These are phyloP conservation scores for Pythium phragmiticola DNA, from an alignment of 352 stramenopile genomes.

Conservation along the genomic window DNA sequence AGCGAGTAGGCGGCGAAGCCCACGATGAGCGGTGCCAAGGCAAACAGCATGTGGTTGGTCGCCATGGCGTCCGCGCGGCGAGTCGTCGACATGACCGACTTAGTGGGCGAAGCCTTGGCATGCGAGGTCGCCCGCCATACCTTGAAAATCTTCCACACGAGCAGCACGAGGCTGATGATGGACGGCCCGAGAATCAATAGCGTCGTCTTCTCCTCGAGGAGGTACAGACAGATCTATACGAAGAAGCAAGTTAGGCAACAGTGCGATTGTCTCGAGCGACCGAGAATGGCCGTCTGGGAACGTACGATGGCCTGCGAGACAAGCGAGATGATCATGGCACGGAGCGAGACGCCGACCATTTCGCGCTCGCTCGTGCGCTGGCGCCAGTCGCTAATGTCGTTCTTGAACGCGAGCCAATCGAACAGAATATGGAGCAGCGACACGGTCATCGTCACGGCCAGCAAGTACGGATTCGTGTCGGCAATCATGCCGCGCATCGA, in stretches of 20 bases:
- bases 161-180: constrained; percentile 67
- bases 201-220: constrained; percentile 94
- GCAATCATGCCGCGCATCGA: constrained; percentile 89
- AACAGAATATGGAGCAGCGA: constrained; percentile 97
- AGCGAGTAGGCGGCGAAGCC: constrained; percentile 82
- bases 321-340: constrained; percentile 92
- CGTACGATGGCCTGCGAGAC: constrained; percentile 88
- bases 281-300: background rate
- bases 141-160: constrained; percentile 89
- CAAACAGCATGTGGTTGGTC: constrained; percentile 79
- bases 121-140: constrained; percentile 41
- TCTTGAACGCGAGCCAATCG: constrained; percentile 98
- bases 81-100: constrained; percentile 43
- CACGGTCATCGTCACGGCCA: constrained; percentile 94
- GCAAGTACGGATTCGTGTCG: constrained; percentile 95
- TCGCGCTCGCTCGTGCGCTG: constrained; percentile 84
- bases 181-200: constrained; percentile 89
- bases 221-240: constrained; percentile 90
- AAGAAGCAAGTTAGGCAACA: background rate
- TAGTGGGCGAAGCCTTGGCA: constrained; percentile 22
- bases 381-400: constrained; percentile 97
- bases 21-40: constrained; percentile 69
- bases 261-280: background rate
- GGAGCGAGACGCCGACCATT: constrained; percentile 93
- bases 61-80: constrained; percentile 78